Conservation (phyloP, 768 basidiomycete genomes). For the Boletus eberwhitei region DNA sequence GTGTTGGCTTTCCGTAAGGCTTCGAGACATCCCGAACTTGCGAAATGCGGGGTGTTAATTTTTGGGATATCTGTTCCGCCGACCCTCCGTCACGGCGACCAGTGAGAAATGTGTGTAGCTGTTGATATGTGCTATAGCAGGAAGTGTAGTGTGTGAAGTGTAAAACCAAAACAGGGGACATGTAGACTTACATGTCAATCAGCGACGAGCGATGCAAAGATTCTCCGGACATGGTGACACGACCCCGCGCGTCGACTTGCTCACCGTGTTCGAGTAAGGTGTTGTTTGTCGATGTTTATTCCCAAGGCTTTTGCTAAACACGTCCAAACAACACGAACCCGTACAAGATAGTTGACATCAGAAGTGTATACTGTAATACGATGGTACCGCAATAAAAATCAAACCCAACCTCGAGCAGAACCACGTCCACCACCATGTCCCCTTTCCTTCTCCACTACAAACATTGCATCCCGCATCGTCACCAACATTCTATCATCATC, state of each 20-base stretch:
- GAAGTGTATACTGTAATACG: not conserved
- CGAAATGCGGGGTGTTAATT: conserved; percentile 52
- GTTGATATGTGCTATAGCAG: conserved; percentile 54
- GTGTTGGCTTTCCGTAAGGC: conserved; percentile 69
- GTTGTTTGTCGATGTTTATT: conserved; percentile 26
- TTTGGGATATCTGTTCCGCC: conserved; percentile 55
- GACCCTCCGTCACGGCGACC: conserved; percentile 58
- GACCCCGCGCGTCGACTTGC: not conserved
- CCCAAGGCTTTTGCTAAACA: conserved; percentile 23
- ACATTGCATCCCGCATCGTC: conserved; percentile 79
- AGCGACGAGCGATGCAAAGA: conserved; percentile 63
- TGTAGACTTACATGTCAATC: conserved; percentile 55
- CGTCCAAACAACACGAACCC: conserved; percentile 7
- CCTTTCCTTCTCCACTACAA: conserved; percentile 78
- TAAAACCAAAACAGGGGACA: not conserved
- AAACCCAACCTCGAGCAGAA: conserved; percentile 67
- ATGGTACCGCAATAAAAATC: not conserved
- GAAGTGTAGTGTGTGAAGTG: not conserved
- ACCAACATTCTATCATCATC: conserved; percentile 59
- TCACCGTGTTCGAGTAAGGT: conserved; percentile 3
- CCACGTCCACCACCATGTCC: conserved; percentile 83
- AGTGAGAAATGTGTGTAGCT: conserved; percentile 57
- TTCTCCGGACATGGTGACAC: conserved; percentile 39
- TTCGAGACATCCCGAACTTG: conserved; percentile 56
- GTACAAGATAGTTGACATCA: too few relatives aligned